Percentiles rank a stretch among this genome's conserved stretches.
phyloP scores from a whole-genome alignment of 352 stramenopile species.

The Globisporangium recalcitrans region DNA sequence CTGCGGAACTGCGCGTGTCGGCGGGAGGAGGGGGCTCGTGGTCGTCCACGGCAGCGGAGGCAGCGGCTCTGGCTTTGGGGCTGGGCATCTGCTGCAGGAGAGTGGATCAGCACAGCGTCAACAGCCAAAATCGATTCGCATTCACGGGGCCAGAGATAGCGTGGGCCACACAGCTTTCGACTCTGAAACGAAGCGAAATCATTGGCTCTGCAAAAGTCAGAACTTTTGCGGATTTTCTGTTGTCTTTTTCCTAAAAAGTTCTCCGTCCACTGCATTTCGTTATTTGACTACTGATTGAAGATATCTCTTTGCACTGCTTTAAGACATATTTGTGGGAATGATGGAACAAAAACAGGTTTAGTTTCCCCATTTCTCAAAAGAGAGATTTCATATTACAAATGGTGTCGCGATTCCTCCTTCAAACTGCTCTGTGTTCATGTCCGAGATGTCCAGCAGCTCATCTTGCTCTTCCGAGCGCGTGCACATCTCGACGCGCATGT shows the following conservation, averaged over 20 bases:
- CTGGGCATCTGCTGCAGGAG: background rate
- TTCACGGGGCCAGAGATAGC: background rate
- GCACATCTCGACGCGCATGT: background rate
- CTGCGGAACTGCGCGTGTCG: background rate
- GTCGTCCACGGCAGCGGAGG: conserved; percentile 4
- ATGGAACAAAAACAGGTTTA: no score
- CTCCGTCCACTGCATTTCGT: no score
- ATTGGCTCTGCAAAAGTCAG: background rate
- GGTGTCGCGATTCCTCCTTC: background rate
- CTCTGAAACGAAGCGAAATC: background rate
- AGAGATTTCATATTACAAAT: no score
- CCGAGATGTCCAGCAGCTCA: background rate
- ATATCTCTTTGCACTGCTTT: no score
- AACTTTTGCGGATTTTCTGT: no score
- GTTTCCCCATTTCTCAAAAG: no score
- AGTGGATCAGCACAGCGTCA: conserved; percentile 1
- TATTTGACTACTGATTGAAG: no score
- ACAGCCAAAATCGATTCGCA: background rate
- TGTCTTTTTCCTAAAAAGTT: no score
- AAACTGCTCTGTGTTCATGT: background rate
- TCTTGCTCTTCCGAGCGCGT: background rate
- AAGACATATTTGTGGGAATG: no score
- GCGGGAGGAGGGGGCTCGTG: conserved; percentile 11
- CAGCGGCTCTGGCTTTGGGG: background rate
- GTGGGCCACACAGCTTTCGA: background rate